Base-by-base conservation (phyloP, 2,329 filamentous ascomycete genomes). In the Colletotrichum gigasporum region DNA sequence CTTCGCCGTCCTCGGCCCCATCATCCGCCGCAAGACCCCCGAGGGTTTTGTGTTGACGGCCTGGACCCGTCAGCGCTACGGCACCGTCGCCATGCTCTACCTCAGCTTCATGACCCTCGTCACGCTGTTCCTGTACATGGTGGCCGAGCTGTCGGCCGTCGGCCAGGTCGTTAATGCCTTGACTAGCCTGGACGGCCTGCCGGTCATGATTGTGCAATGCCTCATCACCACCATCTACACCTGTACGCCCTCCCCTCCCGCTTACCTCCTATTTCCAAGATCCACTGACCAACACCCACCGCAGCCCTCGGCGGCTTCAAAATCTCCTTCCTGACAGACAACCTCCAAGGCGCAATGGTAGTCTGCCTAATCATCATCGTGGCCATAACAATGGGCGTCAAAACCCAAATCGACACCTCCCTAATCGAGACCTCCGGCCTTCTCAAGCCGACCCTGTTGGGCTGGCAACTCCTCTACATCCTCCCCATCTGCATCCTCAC, bases 401-500 rank as follows among this genome's bases (percentile, higher is more conserved):
- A 92, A 76, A 91, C 90, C 5, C 79, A 92, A 28, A 91, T 96
- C 68, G 86, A 94, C 72, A 86, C 82, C 28, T 84, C 84, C 35
- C 82, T 93, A 11, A 88, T 96, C 70, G 86, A 87, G 1, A 79
- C 86, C 5, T 94, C 91, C 0, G 88, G 88, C 8, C 84, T 93
- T 24, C 85, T 90, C n/a, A 82, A 93, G 44, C 71, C 89, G 5
- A 91, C 80, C 60, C 83, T 93, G 2, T 83, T 96, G 1, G 93
- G 93, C 58, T 96, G 93, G 91, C 92, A 96, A 76, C 85, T 96
- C 12, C 81, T 96, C 34, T 96, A 95, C 79, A 95, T 96, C 69
- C 84, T 96, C 2, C 91, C 93, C 0, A 85, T 96, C 5, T 92
- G 92, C 44, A 86, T 96, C 68, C 74, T 94, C 59, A 94, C 92